Evolutionary conservation across 176 grass and related monocot species (phyloP).

Genomic region (Typha latifolia): DNA sequence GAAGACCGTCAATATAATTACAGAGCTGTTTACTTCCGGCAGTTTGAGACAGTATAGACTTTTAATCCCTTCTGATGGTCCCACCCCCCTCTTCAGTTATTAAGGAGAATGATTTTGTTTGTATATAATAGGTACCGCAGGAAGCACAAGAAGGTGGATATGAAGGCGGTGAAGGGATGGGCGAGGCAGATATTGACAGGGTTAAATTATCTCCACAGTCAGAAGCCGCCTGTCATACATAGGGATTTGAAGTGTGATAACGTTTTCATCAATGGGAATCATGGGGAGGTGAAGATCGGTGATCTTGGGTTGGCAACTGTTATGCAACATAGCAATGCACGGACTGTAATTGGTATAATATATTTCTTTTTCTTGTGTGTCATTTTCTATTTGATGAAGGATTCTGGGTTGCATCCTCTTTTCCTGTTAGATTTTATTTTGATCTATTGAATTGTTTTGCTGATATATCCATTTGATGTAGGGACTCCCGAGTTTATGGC

Average conservation of each 20-base stretch:
- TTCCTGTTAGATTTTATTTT: background rate
- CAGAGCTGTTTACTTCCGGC: constrained; percentile 47
- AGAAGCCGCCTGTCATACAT: constrained; percentile 30
- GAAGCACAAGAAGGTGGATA: constrained; percentile 40
- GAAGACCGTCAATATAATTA: constrained; percentile 41
- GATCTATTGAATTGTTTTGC: background rate
- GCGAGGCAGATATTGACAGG: constrained; percentile 37
- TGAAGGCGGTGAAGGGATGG: constrained; percentile 38
- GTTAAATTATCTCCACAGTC: constrained; percentile 35
- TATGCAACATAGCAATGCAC: constrained; percentile 29
- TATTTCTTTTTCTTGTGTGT: background rate
- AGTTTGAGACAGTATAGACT: constrained; percentile 37
- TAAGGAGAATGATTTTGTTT: background rate
- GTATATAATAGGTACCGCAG: constrained; percentile 22
- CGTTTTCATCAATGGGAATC: constrained; percentile 50
- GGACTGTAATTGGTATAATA: constrained; percentile 26
- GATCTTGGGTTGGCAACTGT: constrained; percentile 42
- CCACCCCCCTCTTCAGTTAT: background rate
- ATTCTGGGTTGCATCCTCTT: too few species aligned
- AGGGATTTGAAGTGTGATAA: constrained; percentile 48
- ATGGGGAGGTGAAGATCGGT: constrained; percentile 50
- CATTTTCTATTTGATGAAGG: background rate
- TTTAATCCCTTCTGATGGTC: background rate
- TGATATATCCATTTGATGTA: constrained; percentile 12
- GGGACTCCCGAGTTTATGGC: constrained; percentile 58